Evolutionary conservation across 2,329 filamentous ascomycete species (phyloP).

Genomic region (Sporothrix inflata): DNA sequence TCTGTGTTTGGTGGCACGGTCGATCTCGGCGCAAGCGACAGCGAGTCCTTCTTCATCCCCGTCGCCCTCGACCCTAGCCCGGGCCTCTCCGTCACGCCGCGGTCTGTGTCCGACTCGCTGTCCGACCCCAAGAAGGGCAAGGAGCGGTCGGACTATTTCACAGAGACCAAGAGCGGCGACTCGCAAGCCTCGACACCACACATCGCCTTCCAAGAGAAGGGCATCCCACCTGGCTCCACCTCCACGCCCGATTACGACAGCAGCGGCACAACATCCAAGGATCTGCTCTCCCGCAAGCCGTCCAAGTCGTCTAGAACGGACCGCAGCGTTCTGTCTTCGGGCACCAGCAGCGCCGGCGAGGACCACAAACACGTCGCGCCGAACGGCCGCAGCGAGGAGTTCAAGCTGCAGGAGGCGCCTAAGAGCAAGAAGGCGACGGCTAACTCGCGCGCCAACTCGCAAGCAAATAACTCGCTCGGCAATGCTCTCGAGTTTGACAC

Average conservation of each 20-base stretch:
- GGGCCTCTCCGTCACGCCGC: constrained; percentile 57
- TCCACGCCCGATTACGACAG: constrained; percentile 58
- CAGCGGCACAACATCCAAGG: constrained; percentile 52
- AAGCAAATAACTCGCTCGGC: constrained; percentile 44
- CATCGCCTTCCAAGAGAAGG: constrained; percentile 88
- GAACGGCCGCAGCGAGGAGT: constrained; percentile 59
- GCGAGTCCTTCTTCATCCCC: constrained; percentile 75
- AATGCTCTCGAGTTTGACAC: constrained; percentile 40
- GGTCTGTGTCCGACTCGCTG: constrained; percentile 54
- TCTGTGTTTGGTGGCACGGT: constrained; percentile 54
- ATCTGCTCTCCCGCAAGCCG: constrained; percentile 52
- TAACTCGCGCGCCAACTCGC: constrained; percentile 50
- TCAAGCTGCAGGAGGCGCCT: constrained; percentile 81
- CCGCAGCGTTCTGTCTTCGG: constrained; percentile 41
- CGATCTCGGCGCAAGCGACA: constrained; percentile 53
- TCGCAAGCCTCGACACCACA: constrained; percentile 72
- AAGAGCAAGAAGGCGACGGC: constrained; percentile 57
- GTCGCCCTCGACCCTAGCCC: constrained; percentile 74
- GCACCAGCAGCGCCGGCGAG: constrained; percentile 42
- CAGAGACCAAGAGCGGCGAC: constrained; percentile 48
- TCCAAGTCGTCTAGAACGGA: constrained; percentile 50
- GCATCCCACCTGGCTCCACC: constrained; percentile 50
- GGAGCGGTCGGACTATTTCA: constrained; percentile 58
- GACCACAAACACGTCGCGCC: constrained; percentile 43
- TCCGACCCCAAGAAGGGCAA: constrained; percentile 53